Evolutionary conservation across 169 alveolate species (phyloP), one percentile per base, ranked within the genome.

Genomic region (Neospora caninum): DNA sequence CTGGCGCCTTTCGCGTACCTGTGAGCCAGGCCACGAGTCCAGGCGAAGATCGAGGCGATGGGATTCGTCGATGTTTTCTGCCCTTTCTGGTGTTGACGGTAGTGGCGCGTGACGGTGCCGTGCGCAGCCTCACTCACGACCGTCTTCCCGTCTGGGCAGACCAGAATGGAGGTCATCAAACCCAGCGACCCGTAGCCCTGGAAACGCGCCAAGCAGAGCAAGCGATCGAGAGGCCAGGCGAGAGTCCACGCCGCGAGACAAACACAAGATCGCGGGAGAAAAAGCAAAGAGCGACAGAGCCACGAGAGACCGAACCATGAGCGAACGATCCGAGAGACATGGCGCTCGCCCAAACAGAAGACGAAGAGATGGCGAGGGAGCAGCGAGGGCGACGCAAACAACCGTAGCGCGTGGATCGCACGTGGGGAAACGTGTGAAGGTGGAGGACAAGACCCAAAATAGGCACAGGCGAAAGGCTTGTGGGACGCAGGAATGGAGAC

Each of bases 81-180:
- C 16, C 99, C 99, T 92, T 95, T 64, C 93, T 95, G 95, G 53
- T 94, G 95, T 39, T 95, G 96, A 87, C 99, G 95, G 97, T 95
- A 99, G 95, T 99, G 99, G 78, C 99, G 96, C 38, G 99, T 99
- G 43, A 99, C 99, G 29, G 99, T 99, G 93, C 99, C 99, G 95
- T 99, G 99, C 9, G 99, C 99, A 34, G 99, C 99, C 95, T 99
- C 99, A 49, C 99, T 97, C 67, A 98, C 98, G 92, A 97, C 96
- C 22, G 98, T 96, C 93, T 95, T 95, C 31, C 99, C 99, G 93
- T 98, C 99, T 1, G 99, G 99, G 92, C 99, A 97, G 93, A 98
- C 96, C 86, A 99, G 93, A n/a, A 98, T 99, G 39, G 99, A 97
- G 34, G 99, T 98, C 99, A 99, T 99, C 86, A 99, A 94, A 38